Evolutionary conservation across 192 early-diverging fungal genomes (phyloP), one percentile per base, ranked within the genome.

Genomic region (Umbelopsis ramanniana): DNA sequence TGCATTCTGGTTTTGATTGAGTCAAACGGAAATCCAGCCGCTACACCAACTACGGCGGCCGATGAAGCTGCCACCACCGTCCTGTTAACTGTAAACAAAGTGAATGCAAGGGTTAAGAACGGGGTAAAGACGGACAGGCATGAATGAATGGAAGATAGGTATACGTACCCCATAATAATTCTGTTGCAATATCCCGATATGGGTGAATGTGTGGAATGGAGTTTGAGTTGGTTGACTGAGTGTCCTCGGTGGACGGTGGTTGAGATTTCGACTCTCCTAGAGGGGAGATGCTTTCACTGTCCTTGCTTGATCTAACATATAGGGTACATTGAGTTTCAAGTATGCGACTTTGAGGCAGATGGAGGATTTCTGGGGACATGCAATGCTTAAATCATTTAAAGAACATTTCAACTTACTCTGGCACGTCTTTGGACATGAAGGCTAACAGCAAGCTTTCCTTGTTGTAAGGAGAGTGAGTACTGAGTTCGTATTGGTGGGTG

Each of bases 1-100:
- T 98, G 97, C 95, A 98, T 96, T 60, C 96, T 83, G 19, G 97
- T 98, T 83, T 98, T 98, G 47, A 98, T 83, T 23, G 94, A 93
- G 80, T 98, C 97, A 82, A 97, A 97, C 10, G 92, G 92, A 74
- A 88, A 93, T 21, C 92, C 92, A 35, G 87, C 88, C 45, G 91
- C 70, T 35, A 89, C 89, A 37, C 90, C 88, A 10, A 84, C 82
- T 5, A 92, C 85, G 6, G 92, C 89, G 11, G 92, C 92, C 24
- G 85, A 84, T 21, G 91, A 88, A 29, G 92, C 92, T 12, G 90
- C 88, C 40, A 89, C 77, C 22, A 90, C 81, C 8, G 90, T 93
- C 38, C 89, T 82, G 74, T 93, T 80, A 11, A 74, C 87, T 86
- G 81, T 19, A 48, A 37, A 69, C n/a, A 52, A 22, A 22, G 10